Conservation (phyloP, 495 filamentous ascomycete genomes). For the Trichocladium antarcticum region DNA sequence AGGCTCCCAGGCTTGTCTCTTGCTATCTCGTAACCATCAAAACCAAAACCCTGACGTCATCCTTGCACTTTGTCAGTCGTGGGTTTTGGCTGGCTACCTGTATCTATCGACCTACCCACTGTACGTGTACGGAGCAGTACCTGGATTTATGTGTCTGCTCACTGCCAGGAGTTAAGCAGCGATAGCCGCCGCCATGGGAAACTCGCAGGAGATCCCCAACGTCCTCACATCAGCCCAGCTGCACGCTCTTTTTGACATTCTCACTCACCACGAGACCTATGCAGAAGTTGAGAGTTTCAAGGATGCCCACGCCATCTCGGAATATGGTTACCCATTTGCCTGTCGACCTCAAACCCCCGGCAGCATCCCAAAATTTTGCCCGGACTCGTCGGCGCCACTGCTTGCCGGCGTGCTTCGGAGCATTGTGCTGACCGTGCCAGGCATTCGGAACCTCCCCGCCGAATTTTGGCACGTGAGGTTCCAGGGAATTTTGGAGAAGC, state of each 20-base stretch:
- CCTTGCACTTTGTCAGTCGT: too few species aligned
- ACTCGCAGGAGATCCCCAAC: background rate
- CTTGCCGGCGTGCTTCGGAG: constrained; percentile 48
- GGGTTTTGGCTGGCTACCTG: too few species aligned
- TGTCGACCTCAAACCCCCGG: constrained; percentile 6
- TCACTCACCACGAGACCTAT: constrained; percentile 54
- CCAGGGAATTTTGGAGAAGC: constrained; percentile 36
- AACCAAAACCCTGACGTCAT: too few species aligned
- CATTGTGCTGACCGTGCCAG: constrained; percentile 47
- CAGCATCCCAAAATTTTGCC: constrained; percentile 9
- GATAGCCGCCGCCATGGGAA: background rate
- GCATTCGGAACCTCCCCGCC: constrained; percentile 41
- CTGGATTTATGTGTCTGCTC: too few species aligned
- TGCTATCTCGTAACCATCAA: too few species aligned
- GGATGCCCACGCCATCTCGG: constrained; percentile 39
- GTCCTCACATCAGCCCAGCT: constrained; percentile 39
- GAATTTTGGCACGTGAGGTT: constrained; percentile 48
- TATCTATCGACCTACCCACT: too few species aligned
- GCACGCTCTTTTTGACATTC: constrained; percentile 53
- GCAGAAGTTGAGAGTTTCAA: constrained; percentile 51
- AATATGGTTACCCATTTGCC: constrained; percentile 50
- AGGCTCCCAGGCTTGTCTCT: too few species aligned
- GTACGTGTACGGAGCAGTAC: too few species aligned
- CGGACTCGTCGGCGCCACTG: constrained; percentile 41
- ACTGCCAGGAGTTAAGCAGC: too few species aligned